Conservation (phyloP, 2,329 filamentous ascomycete genomes). For the Venturia nashicola region DNA sequence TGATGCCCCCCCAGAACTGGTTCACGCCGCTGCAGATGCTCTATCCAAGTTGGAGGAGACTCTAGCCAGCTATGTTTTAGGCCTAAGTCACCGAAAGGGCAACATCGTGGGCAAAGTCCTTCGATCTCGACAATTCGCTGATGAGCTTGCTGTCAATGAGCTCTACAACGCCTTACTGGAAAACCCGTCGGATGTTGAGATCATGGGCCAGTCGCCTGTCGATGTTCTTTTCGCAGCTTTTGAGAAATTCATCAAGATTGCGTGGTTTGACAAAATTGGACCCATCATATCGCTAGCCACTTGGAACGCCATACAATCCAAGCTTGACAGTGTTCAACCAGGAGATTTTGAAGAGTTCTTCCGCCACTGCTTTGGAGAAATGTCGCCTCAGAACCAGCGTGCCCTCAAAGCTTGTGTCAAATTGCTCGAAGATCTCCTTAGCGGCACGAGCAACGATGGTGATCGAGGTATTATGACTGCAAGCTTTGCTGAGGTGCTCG, state of each 20-base stretch:
- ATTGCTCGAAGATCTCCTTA: conserved; percentile 73
- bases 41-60: conserved; percentile 70
- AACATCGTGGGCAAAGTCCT: conserved; percentile 71
- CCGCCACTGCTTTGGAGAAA: conserved; percentile 34
- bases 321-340: conserved; percentile 49
- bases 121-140: conserved; percentile 54
- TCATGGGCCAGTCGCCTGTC: conserved; percentile 61
- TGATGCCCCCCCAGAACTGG: background rate
- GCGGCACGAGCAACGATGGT: conserved; percentile 81
- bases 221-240: conserved; percentile 86
- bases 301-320: conserved; percentile 61
- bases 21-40: conserved; percentile 6
- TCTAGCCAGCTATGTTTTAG: conserved; percentile 70
- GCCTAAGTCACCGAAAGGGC: conserved; percentile 73
- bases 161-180: conserved; percentile 83
- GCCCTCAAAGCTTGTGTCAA: conserved; percentile 78
- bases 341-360: conserved; percentile 57
- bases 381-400: conserved; percentile 50
- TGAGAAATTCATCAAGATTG: conserved; percentile 80
- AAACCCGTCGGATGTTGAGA: conserved; percentile 65
- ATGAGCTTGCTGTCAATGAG: conserved; percentile 75
- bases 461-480: conserved; percentile 80
- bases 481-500: conserved; percentile 77
- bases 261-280: conserved; percentile 82
- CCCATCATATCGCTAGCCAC: conserved; percentile 63